These are phyloP conservation scores for Hypomontagnella submonticulosa DNA, from an alignment of 495 filamentous ascomycete genomes.

Conservation along the genomic window DNA sequence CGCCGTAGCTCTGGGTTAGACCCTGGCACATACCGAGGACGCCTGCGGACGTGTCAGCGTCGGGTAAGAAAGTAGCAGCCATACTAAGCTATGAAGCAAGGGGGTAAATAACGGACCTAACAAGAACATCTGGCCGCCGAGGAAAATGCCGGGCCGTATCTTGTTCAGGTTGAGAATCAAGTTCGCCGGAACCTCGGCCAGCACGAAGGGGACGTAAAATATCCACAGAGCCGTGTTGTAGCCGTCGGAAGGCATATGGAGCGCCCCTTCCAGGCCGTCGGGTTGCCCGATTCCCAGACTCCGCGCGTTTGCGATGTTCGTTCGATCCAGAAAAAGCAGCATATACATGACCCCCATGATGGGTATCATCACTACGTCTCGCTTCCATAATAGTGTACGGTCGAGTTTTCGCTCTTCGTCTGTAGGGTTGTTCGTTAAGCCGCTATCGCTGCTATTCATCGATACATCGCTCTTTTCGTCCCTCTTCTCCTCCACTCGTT, in stretches of 20 bases:
- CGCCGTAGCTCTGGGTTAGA: slow-evolving; percentile 32
- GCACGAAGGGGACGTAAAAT: slow-evolving; percentile 38
- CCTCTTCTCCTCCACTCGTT: slow-evolving; percentile 1
- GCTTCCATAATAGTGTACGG: slow-evolving; percentile 31
- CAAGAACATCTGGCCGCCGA: slow-evolving; percentile 36
- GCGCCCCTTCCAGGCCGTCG: slow-evolving; percentile 30
- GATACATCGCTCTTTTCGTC: slow-evolving; percentile 21
- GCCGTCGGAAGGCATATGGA: slow-evolving; percentile 39
- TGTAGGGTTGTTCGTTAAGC: not conserved
- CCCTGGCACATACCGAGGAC: slow-evolving; percentile 42
- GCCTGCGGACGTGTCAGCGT: slow-evolving; percentile 23
- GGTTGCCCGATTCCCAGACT: slow-evolving; percentile 28
- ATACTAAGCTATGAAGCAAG: not conserved
- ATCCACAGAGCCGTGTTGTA: slow-evolving; percentile 41
- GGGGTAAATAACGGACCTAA: slow-evolving; percentile 23
- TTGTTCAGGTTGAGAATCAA: slow-evolving; percentile 38
- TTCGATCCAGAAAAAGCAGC: slow-evolving; percentile 41
- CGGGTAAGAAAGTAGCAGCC: not conserved
- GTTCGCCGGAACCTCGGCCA: slow-evolving; percentile 41
- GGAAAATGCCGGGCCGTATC: slow-evolving; percentile 35
- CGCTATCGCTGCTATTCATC: not conserved
- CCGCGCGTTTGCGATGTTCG: slow-evolving; percentile 43
- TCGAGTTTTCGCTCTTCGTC: slow-evolving; percentile 33
- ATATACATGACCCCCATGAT: slow-evolving; percentile 38
- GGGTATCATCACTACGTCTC: slow-evolving; percentile 39